Evolutionary conservation across 2,329 filamentous ascomycete species (phyloP).

Genomic region (Pyricularia pennisetigena): DNA sequence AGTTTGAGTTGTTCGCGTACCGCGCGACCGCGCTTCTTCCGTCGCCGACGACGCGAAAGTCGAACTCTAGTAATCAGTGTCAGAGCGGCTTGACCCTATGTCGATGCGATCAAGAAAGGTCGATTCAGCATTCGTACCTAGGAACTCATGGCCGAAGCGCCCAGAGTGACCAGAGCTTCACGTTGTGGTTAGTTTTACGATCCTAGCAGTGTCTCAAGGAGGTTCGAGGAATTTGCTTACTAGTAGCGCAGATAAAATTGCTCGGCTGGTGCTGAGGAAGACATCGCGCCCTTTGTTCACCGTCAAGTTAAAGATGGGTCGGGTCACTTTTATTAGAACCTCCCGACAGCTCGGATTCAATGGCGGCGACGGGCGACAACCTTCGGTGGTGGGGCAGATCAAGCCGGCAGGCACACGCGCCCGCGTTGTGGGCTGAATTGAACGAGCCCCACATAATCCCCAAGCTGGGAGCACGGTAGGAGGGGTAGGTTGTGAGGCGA

Average conservation of each 20-base stretch:
- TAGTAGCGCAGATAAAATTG: slow-evolving; percentile 97
- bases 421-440: slow-evolving; percentile 1
- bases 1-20: slow-evolving; percentile 99
- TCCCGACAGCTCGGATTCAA: not conserved
- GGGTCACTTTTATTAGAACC: not conserved
- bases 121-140: slow-evolving; percentile 53
- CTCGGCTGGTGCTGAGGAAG: slow-evolving; percentile 51
- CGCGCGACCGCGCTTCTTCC: slow-evolving; percentile 87
- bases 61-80: slow-evolving; percentile 61
- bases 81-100: not conserved
- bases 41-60: slow-evolving; percentile 86
- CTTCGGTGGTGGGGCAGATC: slow-evolving; percentile 1
- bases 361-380: not conserved
- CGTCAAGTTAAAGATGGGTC: not conserved
- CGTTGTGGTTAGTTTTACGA: slow-evolving; percentile 7
- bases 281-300: slow-evolving; percentile 35
- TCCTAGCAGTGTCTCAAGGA: not conserved
- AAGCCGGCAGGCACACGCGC: slow-evolving; percentile 8
- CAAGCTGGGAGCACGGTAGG: not conserved
- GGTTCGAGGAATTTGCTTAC: slow-evolving; percentile 42
- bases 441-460: not conserved
- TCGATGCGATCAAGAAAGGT: not conserved
- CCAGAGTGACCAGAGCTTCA: slow-evolving; percentile 90
- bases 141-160: slow-evolving; percentile 94
- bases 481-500: not conserved